phyloP scores from a whole-genome alignment of 495 filamentous ascomycete genomes.

The Pseudevernia furfuracea region DNA sequence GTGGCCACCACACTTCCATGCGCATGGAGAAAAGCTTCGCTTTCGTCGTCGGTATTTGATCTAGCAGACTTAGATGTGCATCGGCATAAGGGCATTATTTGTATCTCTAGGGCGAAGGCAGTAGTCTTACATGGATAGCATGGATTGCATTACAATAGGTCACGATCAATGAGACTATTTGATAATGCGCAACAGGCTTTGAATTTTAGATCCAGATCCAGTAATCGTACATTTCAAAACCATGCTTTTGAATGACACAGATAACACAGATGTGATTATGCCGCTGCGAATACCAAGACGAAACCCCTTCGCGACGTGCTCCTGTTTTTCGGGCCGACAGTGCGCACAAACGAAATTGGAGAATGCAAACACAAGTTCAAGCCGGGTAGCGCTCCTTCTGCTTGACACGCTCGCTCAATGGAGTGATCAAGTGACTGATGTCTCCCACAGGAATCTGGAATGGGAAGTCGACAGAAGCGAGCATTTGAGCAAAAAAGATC shows the following conservation, averaged over 20 bases:
- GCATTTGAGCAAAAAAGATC: conserved; percentile 48
- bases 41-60: not conserved
- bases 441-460: conserved; percentile 49
- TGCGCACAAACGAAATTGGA: not conserved
- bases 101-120: not conserved
- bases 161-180: not conserved
- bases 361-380: not conserved
- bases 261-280: not conserved
- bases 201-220: not conserved
- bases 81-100: not conserved
- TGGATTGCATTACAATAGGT: not conserved
- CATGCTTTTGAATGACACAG: not conserved
- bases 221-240: not conserved
- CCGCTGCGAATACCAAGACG: not conserved
- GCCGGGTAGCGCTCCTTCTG: conserved; percentile 20
- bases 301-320: not conserved
- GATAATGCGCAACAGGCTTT: not conserved
- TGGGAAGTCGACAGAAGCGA: conserved; percentile 49
- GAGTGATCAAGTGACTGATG: conserved; percentile 31
- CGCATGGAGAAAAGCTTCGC: not conserved
- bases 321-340: not conserved
- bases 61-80: not conserved
- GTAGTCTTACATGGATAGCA: too few relatives aligned
- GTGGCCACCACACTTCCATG: not conserved
- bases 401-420: conserved; percentile 18